These are phyloP conservation scores for Haplographium delicatum DNA, from an alignment of 495 filamentous ascomycete species.

Conservation along the genomic window DNA sequence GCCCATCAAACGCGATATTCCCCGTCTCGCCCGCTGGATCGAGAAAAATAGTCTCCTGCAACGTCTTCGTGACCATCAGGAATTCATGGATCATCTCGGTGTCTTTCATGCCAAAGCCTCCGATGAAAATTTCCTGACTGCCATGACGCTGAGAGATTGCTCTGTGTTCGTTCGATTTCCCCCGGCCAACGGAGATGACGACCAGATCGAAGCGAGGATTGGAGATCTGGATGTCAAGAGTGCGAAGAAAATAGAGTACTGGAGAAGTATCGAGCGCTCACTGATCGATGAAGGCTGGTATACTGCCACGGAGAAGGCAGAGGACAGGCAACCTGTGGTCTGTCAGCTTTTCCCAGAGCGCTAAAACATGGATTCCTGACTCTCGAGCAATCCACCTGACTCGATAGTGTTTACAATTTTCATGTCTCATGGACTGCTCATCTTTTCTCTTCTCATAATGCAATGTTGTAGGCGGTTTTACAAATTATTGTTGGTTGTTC, in stretches of 20 bases:
- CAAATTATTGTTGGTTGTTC: no score
- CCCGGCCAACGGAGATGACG: slow-evolving; percentile 37
- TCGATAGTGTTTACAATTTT: no score
- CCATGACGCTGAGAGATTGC: slow-evolving; percentile 90
- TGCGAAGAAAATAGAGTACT: slow-evolving; percentile 65
- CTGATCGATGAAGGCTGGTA: slow-evolving; percentile 76
- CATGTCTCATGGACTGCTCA: no score
- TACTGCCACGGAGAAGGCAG: slow-evolving; percentile 38
- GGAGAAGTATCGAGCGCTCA: slow-evolving; percentile 57
- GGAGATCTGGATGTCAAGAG: slow-evolving; percentile 89
- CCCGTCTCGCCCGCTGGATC: slow-evolving; percentile 28
- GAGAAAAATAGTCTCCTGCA: slow-evolving; percentile 30
- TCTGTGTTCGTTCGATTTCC: slow-evolving; percentile 53
- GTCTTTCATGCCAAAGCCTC: slow-evolving; percentile 30
- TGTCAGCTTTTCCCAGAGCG: slow-evolving; percentile 5
- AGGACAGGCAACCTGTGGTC: slow-evolving; percentile 8
- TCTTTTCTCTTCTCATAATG: no score
- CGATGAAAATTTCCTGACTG: slow-evolving; percentile 32
- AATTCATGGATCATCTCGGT: slow-evolving; percentile 41
- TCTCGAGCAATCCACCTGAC: no score
- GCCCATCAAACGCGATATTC: slow-evolving; percentile 54
- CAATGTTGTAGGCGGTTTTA: no score
- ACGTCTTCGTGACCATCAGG: slow-evolving; percentile 47
- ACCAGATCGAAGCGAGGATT: slow-evolving; percentile 61
- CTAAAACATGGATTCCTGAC: no score